Evolutionary conservation across 2,329 filamentous ascomycete species (phyloP).

Genomic region (Huntiella abstrusa): DNA sequence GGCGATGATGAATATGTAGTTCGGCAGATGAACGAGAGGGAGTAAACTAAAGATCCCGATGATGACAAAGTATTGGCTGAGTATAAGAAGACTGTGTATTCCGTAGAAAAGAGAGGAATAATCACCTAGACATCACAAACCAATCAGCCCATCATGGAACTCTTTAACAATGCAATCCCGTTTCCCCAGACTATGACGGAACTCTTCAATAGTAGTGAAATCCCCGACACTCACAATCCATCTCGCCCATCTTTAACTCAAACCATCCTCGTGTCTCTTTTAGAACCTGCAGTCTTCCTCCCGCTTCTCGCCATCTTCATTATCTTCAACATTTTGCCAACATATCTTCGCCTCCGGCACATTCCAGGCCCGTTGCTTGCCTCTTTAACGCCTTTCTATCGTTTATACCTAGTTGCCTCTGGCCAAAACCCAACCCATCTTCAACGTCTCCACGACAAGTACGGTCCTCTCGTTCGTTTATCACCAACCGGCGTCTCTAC

Average conservation of each 20-base stretch:
- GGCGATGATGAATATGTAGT: too few relatives aligned
- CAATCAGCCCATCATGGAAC: too few relatives aligned
- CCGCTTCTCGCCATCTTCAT: constrained; percentile 16
- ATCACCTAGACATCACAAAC: too few relatives aligned
- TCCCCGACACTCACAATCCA: too few relatives aligned
- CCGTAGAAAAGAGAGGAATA: too few relatives aligned
- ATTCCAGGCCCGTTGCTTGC: constrained; percentile 54
- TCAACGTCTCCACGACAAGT: constrained; percentile 28
- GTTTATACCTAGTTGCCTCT: constrained; percentile 25
- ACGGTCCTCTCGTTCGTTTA: constrained; percentile 25
- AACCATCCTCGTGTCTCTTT: background rate
- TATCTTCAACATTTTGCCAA: constrained; percentile 20
- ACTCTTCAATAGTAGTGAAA: too few relatives aligned
- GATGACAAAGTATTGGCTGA: too few relatives aligned
- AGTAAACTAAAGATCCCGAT: too few relatives aligned
- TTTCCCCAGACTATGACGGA: too few relatives aligned
- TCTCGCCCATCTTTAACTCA: background rate
- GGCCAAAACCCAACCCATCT: constrained; percentile 30
- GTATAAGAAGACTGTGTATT: too few relatives aligned
- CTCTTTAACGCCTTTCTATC: constrained; percentile 24
- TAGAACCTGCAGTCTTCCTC: background rate
- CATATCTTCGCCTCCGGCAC: constrained; percentile 33
- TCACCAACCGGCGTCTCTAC: constrained; percentile 12
- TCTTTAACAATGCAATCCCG: too few relatives aligned
- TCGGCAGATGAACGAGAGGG: too few relatives aligned